phyloP scores from a whole-genome alignment of 2,329 filamentous ascomycete species.

The Botrytis medusae region DNA sequence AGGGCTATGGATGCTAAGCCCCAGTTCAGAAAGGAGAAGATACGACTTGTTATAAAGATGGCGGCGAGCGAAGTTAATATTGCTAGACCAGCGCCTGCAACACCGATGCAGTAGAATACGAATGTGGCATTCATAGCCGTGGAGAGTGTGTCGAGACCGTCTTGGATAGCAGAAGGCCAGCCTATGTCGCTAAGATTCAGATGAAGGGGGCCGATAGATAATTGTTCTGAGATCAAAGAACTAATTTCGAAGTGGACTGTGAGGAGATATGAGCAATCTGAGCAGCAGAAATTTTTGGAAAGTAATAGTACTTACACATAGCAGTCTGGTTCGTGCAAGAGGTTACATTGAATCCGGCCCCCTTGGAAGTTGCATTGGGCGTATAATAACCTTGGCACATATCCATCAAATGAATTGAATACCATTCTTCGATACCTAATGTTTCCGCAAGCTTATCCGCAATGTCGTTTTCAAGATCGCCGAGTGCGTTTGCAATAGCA shows the following conservation, averaged over 20 bases:
- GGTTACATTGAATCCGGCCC: slow-evolving; percentile 52
- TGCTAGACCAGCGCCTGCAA: slow-evolving; percentile 51
- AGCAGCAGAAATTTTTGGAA: neutral
- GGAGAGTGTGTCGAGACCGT: slow-evolving; percentile 52
- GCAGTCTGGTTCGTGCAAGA: slow-evolving; percentile 53
- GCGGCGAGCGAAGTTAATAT: slow-evolving; percentile 49
- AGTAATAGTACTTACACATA: slow-evolving; percentile 44
- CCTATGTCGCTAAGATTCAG: slow-evolving; percentile 53
- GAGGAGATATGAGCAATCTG: neutral
- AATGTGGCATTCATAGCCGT: slow-evolving; percentile 53
- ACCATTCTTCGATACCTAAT: slow-evolving; percentile 59
- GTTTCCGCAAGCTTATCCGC: slow-evolving; percentile 45
- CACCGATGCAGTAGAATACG: slow-evolving; percentile 58
- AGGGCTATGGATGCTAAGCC: slow-evolving; percentile 49
- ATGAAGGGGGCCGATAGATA: slow-evolving; percentile 43
- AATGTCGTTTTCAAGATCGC: slow-evolving; percentile 38
- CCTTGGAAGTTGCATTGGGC: slow-evolving; percentile 39
- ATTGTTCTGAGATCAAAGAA: slow-evolving; percentile 48
- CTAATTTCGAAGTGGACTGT: slow-evolving; percentile 54
- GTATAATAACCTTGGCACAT: slow-evolving; percentile 53
- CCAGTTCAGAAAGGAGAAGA: slow-evolving; percentile 52
- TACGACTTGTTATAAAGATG: slow-evolving; percentile 44
- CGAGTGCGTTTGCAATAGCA: slow-evolving; percentile 39
- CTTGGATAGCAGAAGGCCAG: slow-evolving; percentile 57
- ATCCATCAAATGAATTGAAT: slow-evolving; percentile 59